Base-by-base conservation (phyloP, 306 rosid species). In the Ammopiptanthus mongolicus region DNA sequence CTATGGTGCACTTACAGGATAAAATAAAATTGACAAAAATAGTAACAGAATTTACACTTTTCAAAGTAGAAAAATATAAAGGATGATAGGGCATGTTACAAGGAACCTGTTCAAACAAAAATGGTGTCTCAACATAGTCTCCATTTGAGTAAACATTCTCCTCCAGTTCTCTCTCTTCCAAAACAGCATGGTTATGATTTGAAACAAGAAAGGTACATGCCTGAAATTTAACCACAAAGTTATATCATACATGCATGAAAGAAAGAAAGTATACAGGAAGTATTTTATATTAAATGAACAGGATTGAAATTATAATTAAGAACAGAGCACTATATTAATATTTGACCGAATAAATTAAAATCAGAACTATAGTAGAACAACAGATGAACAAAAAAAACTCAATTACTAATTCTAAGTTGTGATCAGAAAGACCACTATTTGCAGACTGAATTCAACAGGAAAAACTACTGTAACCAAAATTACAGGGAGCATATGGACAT, bases 81-180 rank as follows among this genome's bases (percentile, higher is more conserved):
- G 13, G 53, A 21, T 47, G 51, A 28, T 18, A 73, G 33, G 67
- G 29, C 42, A 78, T 14, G 75, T 66, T 4, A 51, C 61, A 15
- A 34, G 69, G 59, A 75, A 92, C 97, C 93, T 88, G 92, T 74
- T 90, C 94, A 80, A 90, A 87, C 71, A 90, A 80, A 69, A 90
- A 92, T 29, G 89, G 78, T 21, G 88, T 76, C 71, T 90, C 94
- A 53, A 82, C 84, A 78, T 86, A 88, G 69, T 53, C 78, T 84
- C 86, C 83, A 69, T 86, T 90, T 62, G 91, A 82, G 87, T 79
- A 83, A 17, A 90, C 69, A 77, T 90, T 87, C 83, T 88, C 97
- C 74, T 83, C 83, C 60, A 92, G 74, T 82, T 92, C 97, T 77
- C 81, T 86, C 81, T 92, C 94, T 78, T 87, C 97, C 8, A 84